Conservation (phyloP, 2,329 filamentous ascomycete genomes). For the Aspergillus ruber region DNA sequence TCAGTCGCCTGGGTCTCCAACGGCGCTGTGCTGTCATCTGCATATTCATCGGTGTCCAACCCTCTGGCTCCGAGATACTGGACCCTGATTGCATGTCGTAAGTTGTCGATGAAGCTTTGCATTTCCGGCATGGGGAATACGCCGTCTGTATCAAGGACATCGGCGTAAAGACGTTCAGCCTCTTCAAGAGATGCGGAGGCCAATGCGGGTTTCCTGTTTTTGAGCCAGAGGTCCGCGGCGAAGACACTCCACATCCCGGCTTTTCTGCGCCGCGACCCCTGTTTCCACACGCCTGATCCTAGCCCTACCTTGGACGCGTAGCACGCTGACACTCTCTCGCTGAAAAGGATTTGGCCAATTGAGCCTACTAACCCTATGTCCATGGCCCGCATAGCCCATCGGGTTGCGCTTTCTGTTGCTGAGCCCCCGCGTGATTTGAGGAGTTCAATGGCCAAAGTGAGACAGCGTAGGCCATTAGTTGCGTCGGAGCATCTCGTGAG, state of each 20-base stretch:
- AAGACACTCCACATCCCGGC: constrained; percentile 84
- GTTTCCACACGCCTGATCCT: constrained; percentile 55
- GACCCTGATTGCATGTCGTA: constrained; percentile 38
- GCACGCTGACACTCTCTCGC: constrained; percentile 78
- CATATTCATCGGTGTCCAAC: constrained; percentile 25
- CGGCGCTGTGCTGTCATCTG: constrained; percentile 19
- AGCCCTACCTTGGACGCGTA: constrained; percentile 66
- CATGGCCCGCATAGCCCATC: constrained; percentile 74
- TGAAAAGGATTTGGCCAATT: constrained; percentile 74
- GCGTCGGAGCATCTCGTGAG: constrained; percentile 73
- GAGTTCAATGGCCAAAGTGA: constrained; percentile 73
- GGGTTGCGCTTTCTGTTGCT: constrained; percentile 77
- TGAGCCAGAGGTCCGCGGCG: constrained; percentile 76
- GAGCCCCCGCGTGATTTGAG: constrained; percentile 72
- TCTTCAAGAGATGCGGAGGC: constrained; percentile 71
- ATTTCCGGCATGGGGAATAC: constrained; percentile 47
- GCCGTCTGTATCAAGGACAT: constrained; percentile 34
- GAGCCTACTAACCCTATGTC: constrained; percentile 69
- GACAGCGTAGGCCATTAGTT: constrained; percentile 71
- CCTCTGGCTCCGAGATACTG: constrained; percentile 39
- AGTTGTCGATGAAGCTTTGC: constrained; percentile 41
- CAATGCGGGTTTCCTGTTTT: constrained; percentile 67
- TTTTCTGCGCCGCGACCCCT: constrained; percentile 72
- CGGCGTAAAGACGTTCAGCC: constrained; percentile 51
- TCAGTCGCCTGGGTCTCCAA: constrained; percentile 21